phyloP scores from a whole-genome alignment of 1,284 basidiomycete genomes.

The Peniophora sp. region DNA sequence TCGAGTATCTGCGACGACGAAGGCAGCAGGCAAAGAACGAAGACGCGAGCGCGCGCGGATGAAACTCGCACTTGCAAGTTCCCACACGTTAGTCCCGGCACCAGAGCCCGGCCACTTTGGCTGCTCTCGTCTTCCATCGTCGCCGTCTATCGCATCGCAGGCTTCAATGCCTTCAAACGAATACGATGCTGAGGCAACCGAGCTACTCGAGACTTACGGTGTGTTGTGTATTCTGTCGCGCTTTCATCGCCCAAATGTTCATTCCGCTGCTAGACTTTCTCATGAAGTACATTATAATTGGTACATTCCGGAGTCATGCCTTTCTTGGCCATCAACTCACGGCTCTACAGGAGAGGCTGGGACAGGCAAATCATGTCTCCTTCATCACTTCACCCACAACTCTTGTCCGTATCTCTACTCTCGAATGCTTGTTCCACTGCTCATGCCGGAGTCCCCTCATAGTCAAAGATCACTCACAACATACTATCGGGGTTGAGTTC shows the following conservation, averaged over 20 bases:
- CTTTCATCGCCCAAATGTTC: neutral
- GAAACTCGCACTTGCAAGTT: constrained; percentile 1
- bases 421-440: constrained; percentile 2
- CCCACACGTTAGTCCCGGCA: neutral
- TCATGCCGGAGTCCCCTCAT: constrained; percentile 9
- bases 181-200: constrained; percentile 74
- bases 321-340: neutral
- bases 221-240: constrained; percentile 12
- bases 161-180: constrained; percentile 47
- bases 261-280: constrained; percentile 68
- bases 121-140: constrained; percentile 3
- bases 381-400: constrained; percentile 95
- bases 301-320: constrained; percentile 31
- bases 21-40: neutral
- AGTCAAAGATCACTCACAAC: constrained; percentile 96
- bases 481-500: constrained; percentile 97
- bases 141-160: constrained; percentile 5
- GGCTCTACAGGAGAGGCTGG: constrained; percentile 77
- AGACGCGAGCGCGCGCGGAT: neutral
- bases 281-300: constrained; percentile 96
- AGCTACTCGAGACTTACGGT: constrained; percentile 92
- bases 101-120: constrained; percentile 2
- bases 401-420: constrained; percentile 57
- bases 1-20: neutral
- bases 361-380: constrained; percentile 91